These are phyloP conservation scores for Alisma plantagoaquatica DNA, from an alignment of 106 monocot genomes.

Conservation along the genomic window DNA sequence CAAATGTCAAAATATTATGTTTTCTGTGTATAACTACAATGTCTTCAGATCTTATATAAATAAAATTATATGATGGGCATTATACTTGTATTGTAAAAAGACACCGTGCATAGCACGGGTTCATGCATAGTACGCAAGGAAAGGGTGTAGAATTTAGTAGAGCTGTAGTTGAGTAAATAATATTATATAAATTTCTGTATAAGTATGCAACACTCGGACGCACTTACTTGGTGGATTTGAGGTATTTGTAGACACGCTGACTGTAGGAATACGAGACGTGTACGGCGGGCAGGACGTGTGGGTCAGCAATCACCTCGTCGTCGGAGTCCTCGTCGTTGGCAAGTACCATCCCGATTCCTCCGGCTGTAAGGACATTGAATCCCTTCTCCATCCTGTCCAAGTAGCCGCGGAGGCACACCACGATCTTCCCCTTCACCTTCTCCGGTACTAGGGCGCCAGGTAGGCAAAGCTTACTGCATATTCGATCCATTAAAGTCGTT, in stretches of 20 bases:
- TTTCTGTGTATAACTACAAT: no score
- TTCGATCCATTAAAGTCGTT: constrained; percentile 23
- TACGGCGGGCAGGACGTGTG: constrained; percentile 38
- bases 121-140: no score
- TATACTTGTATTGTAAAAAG: no score
- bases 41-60: no score
- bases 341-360: constrained; percentile 43
- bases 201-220: no score
- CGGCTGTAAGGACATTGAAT: constrained; percentile 24
- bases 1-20: no score
- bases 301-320: constrained; percentile 18
- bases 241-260: constrained; percentile 13
- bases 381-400: constrained; percentile 21
- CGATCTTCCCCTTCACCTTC: constrained; percentile 47
- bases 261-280: constrained; percentile 32
- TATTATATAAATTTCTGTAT: no score
- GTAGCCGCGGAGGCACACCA: constrained; percentile 26
- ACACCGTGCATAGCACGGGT: no score
- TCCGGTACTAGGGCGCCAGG: constrained; percentile 12
- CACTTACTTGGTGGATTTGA: constrained; percentile 26
- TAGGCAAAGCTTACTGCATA: constrained; percentile 22
- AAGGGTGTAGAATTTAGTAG: no score
- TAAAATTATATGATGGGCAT: no score
- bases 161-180: no score
- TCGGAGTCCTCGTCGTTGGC: constrained; percentile 15